Conservation (phyloP, 176 grass and related monocot genomes). For the Cymbopogon citratus region DNA sequence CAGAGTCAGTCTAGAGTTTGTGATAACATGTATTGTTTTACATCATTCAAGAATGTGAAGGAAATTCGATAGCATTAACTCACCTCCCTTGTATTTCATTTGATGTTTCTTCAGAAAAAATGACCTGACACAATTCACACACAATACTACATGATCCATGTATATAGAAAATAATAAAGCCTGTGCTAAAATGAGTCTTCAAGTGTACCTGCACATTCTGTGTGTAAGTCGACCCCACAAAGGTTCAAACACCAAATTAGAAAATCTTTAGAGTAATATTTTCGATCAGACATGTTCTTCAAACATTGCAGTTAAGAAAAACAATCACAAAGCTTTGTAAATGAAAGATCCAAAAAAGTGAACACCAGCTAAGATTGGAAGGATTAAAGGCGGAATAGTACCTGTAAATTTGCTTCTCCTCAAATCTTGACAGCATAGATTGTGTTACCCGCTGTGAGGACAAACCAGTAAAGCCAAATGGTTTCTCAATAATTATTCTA, state of each 20-base stretch:
- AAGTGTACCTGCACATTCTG: slow-evolving; percentile 79
- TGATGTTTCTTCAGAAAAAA: slow-evolving; percentile 90
- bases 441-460: slow-evolving; percentile 60
- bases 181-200: slow-evolving; percentile 1
- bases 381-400: slow-evolving; percentile 30
- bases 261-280: slow-evolving; percentile 93
- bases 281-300: slow-evolving; percentile 52
- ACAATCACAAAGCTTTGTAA: slow-evolving; percentile 3
- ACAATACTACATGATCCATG: neutral
- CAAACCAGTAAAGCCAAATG: slow-evolving; percentile 85
- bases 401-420: slow-evolving; percentile 94
- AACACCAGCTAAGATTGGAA: neutral
- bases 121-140: slow-evolving; percentile 47
- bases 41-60: neutral
- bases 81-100: slow-evolving; percentile 77
- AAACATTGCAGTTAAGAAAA: neutral
- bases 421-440: slow-evolving; percentile 68
- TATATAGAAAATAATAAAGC: slow-evolving; percentile 20
- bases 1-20: neutral
- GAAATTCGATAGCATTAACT: slow-evolving; percentile 11
- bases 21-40: neutral
- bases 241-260: slow-evolving; percentile 96
- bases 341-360: slow-evolving; percentile 11
- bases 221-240: slow-evolving; percentile 88
- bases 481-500: slow-evolving; percentile 96